Conservation (phyloP, 495 filamentous ascomycete species). For the Amniculicola lignicola region DNA sequence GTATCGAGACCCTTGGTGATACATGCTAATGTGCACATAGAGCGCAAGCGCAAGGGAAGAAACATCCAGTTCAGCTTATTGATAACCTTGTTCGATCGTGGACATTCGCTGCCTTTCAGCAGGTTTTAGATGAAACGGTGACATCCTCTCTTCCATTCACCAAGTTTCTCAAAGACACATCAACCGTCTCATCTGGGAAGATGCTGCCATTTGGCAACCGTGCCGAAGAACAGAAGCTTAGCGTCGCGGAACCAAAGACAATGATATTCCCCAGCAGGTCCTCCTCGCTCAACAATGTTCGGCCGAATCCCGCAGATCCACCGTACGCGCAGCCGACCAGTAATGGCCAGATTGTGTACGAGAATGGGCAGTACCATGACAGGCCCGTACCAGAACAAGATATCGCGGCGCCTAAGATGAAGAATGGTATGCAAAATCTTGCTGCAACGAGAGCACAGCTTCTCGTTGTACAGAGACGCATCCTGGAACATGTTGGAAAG, state of each 20-base stretch:
- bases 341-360: conserved; percentile 30
- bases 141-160: conserved; percentile 49
- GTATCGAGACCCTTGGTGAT: not conserved
- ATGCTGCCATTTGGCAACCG: conserved; percentile 47
- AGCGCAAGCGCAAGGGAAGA: conserved; percentile 13
- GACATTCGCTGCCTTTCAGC: conserved; percentile 73
- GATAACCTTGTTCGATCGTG: conserved; percentile 84
- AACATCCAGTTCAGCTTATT: conserved; percentile 51
- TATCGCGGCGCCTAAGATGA: conserved; percentile 5
- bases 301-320: conserved; percentile 22
- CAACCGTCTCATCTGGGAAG: conserved; percentile 40
- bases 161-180: conserved; percentile 44
- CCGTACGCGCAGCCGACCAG: conserved; percentile 28
- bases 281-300: conserved; percentile 47
- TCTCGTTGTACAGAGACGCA: conserved; percentile 70
- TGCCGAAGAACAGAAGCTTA: conserved; percentile 44
- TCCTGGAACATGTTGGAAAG: conserved; percentile 70
- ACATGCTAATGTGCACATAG: conserved; percentile 11
- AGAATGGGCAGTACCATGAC: conserved; percentile 32
- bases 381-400: conserved; percentile 21
- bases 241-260: conserved; percentile 53
- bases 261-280: conserved; percentile 60
- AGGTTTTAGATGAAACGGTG: conserved; percentile 72
- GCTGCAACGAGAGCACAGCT: conserved; percentile 78
- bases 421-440: conserved; percentile 71